A percentile compares a stretch with the other conserved stretches of the same genome.
These are phyloP conservation scores for Salix brachista DNA, from an alignment of 345 rosid species.

Conservation along the genomic window DNA sequence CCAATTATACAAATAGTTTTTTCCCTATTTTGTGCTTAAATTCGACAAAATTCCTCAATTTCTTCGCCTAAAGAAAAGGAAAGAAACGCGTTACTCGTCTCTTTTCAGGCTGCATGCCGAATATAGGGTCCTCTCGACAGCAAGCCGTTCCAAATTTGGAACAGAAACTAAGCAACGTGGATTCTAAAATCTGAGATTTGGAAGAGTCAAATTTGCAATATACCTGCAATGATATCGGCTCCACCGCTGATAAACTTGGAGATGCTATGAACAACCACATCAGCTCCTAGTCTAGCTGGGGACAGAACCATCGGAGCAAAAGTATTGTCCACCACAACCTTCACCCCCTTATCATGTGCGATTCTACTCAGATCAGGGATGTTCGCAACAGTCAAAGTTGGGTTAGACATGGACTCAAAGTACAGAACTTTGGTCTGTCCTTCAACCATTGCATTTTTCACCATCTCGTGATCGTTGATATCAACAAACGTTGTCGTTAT, in stretches of 20 bases:
- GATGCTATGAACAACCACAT: slow-evolving; percentile 86
- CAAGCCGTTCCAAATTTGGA: too few species aligned
- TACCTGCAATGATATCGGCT: slow-evolving; percentile 94
- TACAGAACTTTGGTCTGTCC: slow-evolving; percentile 74
- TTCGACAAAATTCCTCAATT: too few species aligned
- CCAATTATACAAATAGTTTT: neutral
- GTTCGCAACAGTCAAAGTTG: slow-evolving; percentile 73
- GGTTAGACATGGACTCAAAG: slow-evolving; percentile 85
- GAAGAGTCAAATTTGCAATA: neutral
- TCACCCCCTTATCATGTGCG: slow-evolving; percentile 74
- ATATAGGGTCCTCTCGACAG: too few species aligned
- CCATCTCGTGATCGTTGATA: slow-evolving; percentile 50
- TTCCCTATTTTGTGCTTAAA: too few species aligned
- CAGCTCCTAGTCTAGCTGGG: slow-evolving; percentile 89
- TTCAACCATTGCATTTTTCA: slow-evolving; percentile 50
- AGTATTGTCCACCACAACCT: slow-evolving; percentile 85
- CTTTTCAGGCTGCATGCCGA: too few species aligned
- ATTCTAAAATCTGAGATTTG: too few species aligned
- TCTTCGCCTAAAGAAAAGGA: neutral
- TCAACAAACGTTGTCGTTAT: slow-evolving; percentile 85
- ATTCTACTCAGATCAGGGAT: slow-evolving; percentile 72
- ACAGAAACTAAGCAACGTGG: neutral
- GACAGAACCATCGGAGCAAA: slow-evolving; percentile 89
- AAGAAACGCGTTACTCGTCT: too few species aligned
- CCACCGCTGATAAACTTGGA: slow-evolving; percentile 96